Base-by-base conservation (phyloP, 805 yeast genomes). In the Ogataea allantospora region DNA sequence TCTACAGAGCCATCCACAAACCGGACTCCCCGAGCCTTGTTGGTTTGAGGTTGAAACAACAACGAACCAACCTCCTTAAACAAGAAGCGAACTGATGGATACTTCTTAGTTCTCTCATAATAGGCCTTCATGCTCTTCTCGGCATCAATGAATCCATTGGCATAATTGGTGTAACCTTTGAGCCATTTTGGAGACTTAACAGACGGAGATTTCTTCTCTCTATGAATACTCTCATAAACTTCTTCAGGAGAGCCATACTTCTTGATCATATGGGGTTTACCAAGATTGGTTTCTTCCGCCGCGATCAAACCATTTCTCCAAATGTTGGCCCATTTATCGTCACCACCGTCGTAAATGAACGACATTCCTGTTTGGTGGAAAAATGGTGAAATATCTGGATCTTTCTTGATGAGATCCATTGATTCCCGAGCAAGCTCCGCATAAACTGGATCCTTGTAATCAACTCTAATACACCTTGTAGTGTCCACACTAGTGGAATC, bases 401-500 rank as follows among this genome's bases (percentile, higher is more conserved):
- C 57, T 1, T 36, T 30, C 20, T 46, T 47, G 15, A 54, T 54
- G 12, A 43, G 38, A 9, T 38, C 36, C 46, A 50, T 27, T 6
- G 55, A 41, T 29, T 54, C 53, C 6, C 28, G 28, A 2, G 58
- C 58, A n/a, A 53, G 35, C 13, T 49, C 23, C 25, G 36, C 42
- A 31, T 54, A 54, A 3, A 43, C 25, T 5, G 42, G 43, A 27
- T 51, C 48, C n/a, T 42, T 48, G 34, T 54, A 54, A 19, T 53
- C 57, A 9, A 50, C 47, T 22, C 58, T 30, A 8, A 54, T 31
- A 34, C 57, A 54, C 15, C 58, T 36, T 9, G 55, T 53, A 10
- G 57, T 53, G 26, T 54, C 58, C 19, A 53, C 57, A 25, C 54
- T 49, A 3, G 55, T 51, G 4, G 48, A 33, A 38, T 54, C 58